Base-by-base conservation (phyloP, 1,139 yeast species). In the Kodamaea arcana region DNA sequence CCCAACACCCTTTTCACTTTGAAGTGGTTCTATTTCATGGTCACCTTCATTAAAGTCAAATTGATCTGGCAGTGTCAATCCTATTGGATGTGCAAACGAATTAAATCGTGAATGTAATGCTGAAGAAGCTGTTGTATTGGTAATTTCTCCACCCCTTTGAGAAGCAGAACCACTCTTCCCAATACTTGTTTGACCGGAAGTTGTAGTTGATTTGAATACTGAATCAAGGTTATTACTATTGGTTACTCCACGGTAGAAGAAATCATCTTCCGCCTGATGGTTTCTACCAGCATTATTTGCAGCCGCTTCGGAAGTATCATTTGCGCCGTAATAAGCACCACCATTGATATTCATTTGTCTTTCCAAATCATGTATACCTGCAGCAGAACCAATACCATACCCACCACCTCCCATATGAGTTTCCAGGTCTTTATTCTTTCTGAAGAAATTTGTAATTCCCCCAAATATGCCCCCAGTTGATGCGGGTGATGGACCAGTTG, bases 181-280 rank as follows among this genome's bases (percentile, higher is more conserved):
- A 8, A 40, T 30, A 22, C 44, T 38, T 15, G 42, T 51, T 26
- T 45, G 50, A 10, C 58, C 62, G 17, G 54, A 46, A 5, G 59
- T 49, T 30, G 51, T 54, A 11, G 52, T 45, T 9, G 51, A 55
- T 34, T 58, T 53, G 51, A 68, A 69, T 5, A 69, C 58, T 1
- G 71, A 59, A 38, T 68, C 74, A 23, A 69, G 54, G 42, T 69
- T 69, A 45, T 67, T 69, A 39, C 56, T 58, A 43, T 66, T 68
- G 33, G 72, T 58, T n/a, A 69, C 73, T 9, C 75, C 75, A 30
- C 75, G 57, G 48, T 69, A 69, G 34, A 56, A 65, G 40, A 62
- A 69, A 38, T 65, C 75, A 25, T 57, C 61, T 26, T 52, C 53
- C 13, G 47, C 48, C 24, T 47, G 27, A 35, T 40, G 13, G 30